Evolutionary conservation across 2,329 filamentous ascomycete genomes (phyloP).

Genomic region (Geoglossum cookeanum): DNA sequence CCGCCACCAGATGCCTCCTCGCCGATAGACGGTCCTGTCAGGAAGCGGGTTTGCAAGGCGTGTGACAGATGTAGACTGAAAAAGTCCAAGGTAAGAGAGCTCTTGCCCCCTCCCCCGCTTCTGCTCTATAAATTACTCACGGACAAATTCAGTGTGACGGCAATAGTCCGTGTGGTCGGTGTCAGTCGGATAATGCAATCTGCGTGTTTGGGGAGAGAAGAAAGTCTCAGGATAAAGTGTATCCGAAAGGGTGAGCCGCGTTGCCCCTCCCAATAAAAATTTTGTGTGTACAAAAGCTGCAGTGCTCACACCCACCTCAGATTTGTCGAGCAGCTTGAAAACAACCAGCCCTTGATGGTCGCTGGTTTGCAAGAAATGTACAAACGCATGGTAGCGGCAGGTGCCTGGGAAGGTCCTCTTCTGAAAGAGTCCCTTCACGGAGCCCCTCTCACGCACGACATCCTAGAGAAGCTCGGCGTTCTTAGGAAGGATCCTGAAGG

Average conservation of each 20-base stretch:
- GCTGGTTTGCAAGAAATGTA: conserved; percentile 42
- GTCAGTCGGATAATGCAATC: conserved; percentile 43
- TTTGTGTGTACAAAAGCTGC: too few relatives aligned
- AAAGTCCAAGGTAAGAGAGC: conserved; percentile 39
- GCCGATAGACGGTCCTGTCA: conserved; percentile 6
- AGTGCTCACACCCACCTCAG: conserved; percentile 16
- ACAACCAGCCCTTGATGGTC: conserved; percentile 43
- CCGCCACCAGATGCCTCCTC: not conserved
- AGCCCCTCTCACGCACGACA: conserved; percentile 43
- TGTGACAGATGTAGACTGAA: conserved; percentile 47
- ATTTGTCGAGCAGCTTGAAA: conserved; percentile 48
- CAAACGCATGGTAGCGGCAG: conserved; percentile 29
- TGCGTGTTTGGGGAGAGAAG: conserved; percentile 47
- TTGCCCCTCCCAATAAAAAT: not conserved
- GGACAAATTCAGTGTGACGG: conserved; percentile 35
- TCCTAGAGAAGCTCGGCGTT: conserved; percentile 38
- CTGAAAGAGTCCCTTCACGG: conserved; percentile 32
- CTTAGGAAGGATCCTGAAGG: conserved; percentile 33
- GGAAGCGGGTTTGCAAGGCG: conserved; percentile 47
- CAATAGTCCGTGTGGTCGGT: conserved; percentile 39
- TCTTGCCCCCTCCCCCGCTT: not conserved
- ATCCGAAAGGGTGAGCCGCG: conserved; percentile 41
- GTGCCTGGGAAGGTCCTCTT: conserved; percentile 35
- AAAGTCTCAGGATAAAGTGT: conserved; percentile 46
- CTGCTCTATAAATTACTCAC: conserved; percentile 6